Evolutionary conservation across 306 rosid species (phyloP).

Genomic region (Glycine soja): DNA sequence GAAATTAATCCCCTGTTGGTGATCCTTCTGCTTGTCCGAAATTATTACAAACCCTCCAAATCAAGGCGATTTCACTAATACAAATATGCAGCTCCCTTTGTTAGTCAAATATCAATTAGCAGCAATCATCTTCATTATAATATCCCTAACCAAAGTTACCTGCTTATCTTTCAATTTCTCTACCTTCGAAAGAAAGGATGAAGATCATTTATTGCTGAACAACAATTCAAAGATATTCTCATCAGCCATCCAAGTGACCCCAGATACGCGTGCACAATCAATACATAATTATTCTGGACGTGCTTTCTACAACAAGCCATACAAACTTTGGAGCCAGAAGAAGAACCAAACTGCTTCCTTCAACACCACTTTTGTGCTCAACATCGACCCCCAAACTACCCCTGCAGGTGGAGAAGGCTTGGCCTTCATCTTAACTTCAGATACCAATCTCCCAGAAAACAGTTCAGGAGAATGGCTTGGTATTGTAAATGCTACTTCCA

Average conservation of each 20-base stretch:
- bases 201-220: no score
- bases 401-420: conserved; percentile 61
- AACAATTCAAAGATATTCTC: no score
- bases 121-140: conserved; percentile 25
- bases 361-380: conserved; percentile 53
- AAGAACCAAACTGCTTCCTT: conserved; percentile 44
- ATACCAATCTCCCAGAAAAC: conserved; percentile 41
- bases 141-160: conserved; percentile 34
- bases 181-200: conserved; percentile 8
- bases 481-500: conserved; percentile 56
- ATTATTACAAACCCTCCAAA: not conserved
- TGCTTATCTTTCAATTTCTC: conserved; percentile 47
- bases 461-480: conserved; percentile 59
- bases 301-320: conserved; percentile 39
- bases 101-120: conserved; percentile 19
- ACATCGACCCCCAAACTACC: conserved; percentile 2
- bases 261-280: not conserved
- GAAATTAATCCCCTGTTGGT: conserved; percentile 8
- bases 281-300: conserved; percentile 40
- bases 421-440: conserved; percentile 54
- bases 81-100: conserved; percentile 19
- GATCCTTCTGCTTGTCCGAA: not conserved
- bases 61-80: not conserved
- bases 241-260: conserved; percentile 51
- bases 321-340: conserved; percentile 44